Evolutionary conservation across 2,329 filamentous ascomycete species (phyloP).

Genomic region (Coniochaeta sp.): DNA sequence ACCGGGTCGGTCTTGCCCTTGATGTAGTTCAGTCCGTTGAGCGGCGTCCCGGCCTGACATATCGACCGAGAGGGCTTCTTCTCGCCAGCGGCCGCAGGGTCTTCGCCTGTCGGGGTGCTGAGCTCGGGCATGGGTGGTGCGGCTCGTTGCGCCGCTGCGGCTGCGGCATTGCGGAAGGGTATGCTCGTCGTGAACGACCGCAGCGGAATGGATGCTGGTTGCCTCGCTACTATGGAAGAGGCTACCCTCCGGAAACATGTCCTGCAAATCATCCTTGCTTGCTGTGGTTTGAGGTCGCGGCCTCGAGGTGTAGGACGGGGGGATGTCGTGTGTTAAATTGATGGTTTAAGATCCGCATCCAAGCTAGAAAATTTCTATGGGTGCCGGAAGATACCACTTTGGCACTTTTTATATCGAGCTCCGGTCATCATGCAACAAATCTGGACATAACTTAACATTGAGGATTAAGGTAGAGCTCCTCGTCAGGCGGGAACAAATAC

Average conservation of each 20-base stretch:
- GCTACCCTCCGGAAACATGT: slow-evolving; percentile 43
- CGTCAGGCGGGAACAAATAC: background rate
- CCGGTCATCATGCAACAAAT: background rate
- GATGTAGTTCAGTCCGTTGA: slow-evolving; percentile 69
- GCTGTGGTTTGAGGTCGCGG: slow-evolving; percentile 13
- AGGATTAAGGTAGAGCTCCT: background rate
- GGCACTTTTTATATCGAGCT: slow-evolving; percentile 13
- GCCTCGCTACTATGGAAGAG: slow-evolving; percentile 19
- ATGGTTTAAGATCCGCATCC: background rate
- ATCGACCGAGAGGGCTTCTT: slow-evolving; percentile 30
- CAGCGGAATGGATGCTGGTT: slow-evolving; percentile 5
- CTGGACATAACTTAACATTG: background rate
- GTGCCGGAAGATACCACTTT: slow-evolving; percentile 8
- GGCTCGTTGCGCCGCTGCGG: slow-evolving; percentile 13
- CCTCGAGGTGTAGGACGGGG: slow-evolving; percentile 4
- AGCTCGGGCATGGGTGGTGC: slow-evolving; percentile 12
- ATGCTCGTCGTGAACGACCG: slow-evolving; percentile 33
- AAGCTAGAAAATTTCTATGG: slow-evolving; percentile 19
- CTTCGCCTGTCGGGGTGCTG: slow-evolving; percentile 19
- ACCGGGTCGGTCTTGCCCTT: slow-evolving; percentile 69
- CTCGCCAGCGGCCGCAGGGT: slow-evolving; percentile 11
- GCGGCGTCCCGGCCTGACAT: slow-evolving; percentile 59
- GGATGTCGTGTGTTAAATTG: slow-evolving; percentile 2
- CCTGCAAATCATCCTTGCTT: slow-evolving; percentile 31
- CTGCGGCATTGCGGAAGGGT: slow-evolving; percentile 23